phyloP scores from a whole-genome alignment of 1,139 yeast genomes.

The Lodderomyces theae region DNA sequence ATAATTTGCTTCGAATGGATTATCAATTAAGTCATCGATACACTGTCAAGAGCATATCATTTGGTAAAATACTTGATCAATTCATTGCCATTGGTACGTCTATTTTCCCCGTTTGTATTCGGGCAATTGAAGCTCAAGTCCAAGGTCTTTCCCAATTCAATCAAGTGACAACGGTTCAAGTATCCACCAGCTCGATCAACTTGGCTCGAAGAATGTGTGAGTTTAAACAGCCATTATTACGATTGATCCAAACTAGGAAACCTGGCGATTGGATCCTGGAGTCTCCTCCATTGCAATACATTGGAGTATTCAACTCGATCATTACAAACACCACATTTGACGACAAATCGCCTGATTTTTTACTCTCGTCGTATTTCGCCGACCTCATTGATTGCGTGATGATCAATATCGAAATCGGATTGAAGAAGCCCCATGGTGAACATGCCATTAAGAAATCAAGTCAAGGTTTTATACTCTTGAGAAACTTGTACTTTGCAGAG shows the following conservation, averaged over 20 bases:
- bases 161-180: constrained; percentile 68
- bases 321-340: constrained; percentile 30
- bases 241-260: constrained; percentile 48
- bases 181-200: constrained; percentile 64
- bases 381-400: constrained; percentile 76
- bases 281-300: constrained; percentile 49
- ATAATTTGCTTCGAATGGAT: constrained; percentile 26
- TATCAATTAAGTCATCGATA: constrained; percentile 14
- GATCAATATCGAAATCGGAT: constrained; percentile 54
- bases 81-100: constrained; percentile 24
- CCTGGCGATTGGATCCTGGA: constrained; percentile 72
- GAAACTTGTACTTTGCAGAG: constrained; percentile 72
- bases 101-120: constrained; percentile 57
- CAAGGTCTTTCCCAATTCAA: constrained; percentile 30
- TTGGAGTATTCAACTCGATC: constrained; percentile 48
- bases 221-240: constrained; percentile 52
- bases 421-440: constrained; percentile 34
- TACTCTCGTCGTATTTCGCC: constrained; percentile 63
- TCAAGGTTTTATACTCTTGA: constrained; percentile 69
- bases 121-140: constrained; percentile 53
- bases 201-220: constrained; percentile 64
- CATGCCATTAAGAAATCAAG: constrained; percentile 38
- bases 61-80: constrained; percentile 17
- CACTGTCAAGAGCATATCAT: constrained; percentile 15
- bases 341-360: constrained; percentile 42